Percentiles rank a stretch among this genome's conserved stretches.
These are phyloP conservation scores for Heliamphora exappendiculata DNA, from an alignment of 148 eudicot species.

Conservation along the genomic window DNA sequence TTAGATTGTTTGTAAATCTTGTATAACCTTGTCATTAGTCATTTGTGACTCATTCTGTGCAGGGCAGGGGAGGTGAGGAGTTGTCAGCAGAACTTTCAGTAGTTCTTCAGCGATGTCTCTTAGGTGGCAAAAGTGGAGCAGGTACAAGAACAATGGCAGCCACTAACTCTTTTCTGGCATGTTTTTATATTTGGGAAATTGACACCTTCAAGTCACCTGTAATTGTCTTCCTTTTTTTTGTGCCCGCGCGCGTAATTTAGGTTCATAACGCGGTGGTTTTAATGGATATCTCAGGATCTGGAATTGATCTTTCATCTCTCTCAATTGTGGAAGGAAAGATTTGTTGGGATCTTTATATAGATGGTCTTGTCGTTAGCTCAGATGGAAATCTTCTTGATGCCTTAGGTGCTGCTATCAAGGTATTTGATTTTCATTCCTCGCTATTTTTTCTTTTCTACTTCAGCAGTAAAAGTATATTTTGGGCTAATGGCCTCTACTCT, in stretches of 20 bases:
- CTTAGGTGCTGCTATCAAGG: conserved; percentile 94
- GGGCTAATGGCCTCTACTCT: neutral
- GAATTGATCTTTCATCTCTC: conserved; percentile 79
- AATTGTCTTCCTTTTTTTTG: neutral
- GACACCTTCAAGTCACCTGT: neutral
- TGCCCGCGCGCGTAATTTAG: neutral
- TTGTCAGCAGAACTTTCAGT: conserved; percentile 66
- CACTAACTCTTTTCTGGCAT: neutral
- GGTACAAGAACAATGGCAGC: conserved; percentile 24
- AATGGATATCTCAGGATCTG: conserved; percentile 58
- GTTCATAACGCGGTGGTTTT: neutral
- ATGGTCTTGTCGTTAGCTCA: conserved; percentile 79
- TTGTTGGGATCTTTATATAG: conserved; percentile 97
- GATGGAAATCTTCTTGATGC: conserved; percentile 95
- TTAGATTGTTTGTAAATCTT: neutral
- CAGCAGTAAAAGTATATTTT: neutral
- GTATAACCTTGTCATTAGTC: neutral
- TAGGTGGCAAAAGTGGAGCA: conserved; percentile 82
- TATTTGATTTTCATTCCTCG: conserved; percentile 16
- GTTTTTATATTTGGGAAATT: neutral
- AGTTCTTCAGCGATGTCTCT: conserved; percentile 68
- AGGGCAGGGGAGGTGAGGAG: conserved; percentile 98
- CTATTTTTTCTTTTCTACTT: neutral
- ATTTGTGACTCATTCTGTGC: conserved; percentile 7
- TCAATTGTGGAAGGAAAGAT: conserved; percentile 72